Percentiles rank a stretch among this genome's conserved stretches.
phyloP scores from a whole-genome alignment of 2,329 filamentous ascomycete species.

The Paracamarosporium sp. region DNA sequence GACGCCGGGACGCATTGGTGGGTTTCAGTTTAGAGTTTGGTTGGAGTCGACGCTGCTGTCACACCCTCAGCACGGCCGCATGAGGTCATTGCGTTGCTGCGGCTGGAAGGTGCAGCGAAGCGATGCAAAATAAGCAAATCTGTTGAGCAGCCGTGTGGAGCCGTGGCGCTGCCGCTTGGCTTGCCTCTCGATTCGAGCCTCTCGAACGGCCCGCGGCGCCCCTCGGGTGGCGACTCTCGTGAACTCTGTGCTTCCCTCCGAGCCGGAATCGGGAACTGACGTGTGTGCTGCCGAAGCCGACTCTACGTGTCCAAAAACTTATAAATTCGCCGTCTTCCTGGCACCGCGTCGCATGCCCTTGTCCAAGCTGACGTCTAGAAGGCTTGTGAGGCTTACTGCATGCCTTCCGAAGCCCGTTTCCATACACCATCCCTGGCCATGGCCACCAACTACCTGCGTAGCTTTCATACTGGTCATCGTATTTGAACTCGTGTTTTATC shows the following conservation, averaged over 20 bases:
- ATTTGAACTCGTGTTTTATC: no score
- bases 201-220: not conserved
- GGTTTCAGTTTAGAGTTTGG: not conserved
- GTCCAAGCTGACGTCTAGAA: no score
- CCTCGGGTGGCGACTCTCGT: not conserved
- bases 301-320: no score
- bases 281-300: no score
- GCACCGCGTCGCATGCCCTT: no score
- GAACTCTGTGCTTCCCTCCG: not conserved
- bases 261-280: no score
- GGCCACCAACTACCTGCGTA: no score
- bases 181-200: not conserved
- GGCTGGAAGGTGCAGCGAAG: not conserved
- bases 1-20: constrained; percentile 1
- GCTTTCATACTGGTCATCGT: no score
- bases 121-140: constrained; percentile 1
- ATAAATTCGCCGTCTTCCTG: no score
- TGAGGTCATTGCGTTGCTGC: constrained; percentile 1
- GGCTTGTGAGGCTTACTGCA: no score
- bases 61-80: not conserved
- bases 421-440: no score
- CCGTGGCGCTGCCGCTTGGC: not conserved
- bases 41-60: not conserved
- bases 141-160: constrained; percentile 4
- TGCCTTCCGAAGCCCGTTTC: no score